A percentile compares a stretch with the other conserved stretches of the same genome.
phyloP scores from a whole-genome alignment of 2,329 filamentous ascomycete genomes.

The Ceratocystis diversiconidia region DNA sequence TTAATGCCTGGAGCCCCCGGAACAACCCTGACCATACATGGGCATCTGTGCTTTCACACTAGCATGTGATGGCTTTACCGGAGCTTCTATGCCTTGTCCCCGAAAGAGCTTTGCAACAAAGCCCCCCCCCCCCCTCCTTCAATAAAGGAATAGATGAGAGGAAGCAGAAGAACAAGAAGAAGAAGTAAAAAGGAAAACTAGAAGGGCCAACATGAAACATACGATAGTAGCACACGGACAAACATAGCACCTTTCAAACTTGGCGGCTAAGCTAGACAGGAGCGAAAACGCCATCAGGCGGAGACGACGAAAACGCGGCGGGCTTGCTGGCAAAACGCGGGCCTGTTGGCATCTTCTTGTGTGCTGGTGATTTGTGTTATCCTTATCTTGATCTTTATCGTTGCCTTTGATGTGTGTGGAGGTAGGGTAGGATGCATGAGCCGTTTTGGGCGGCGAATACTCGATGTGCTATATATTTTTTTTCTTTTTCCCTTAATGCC shows the following conservation, averaged over 20 bases:
- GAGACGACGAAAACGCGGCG: neutral
- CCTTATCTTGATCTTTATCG: neutral
- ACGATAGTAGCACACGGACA: slow-evolving; percentile 5
- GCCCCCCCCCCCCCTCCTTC: neutral
- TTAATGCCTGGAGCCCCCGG: neutral
- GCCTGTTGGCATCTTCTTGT: neutral
- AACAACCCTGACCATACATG: neutral
- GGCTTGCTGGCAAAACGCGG: neutral
- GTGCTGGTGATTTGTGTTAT: too few species aligned
- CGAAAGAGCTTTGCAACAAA: neutral
- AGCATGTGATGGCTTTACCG: slow-evolving; percentile 4
- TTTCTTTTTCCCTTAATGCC: neutral
- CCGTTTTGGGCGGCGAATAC: too few species aligned
- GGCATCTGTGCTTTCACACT: slow-evolving; percentile 1
- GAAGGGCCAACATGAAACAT: slow-evolving; percentile 3
- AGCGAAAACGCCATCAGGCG: neutral
- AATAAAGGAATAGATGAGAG: neutral
- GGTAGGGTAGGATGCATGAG: too few species aligned
- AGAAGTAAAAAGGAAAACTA: neutral
- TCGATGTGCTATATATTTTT: neutral
- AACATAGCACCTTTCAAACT: neutral
- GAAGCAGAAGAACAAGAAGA: too few species aligned
- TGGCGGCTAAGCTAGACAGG: neutral
- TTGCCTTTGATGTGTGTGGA: neutral
- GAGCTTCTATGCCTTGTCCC: neutral